phyloP scores from a whole-genome alignment of 345 rosid genomes.

The Raphanus sativus region DNA sequence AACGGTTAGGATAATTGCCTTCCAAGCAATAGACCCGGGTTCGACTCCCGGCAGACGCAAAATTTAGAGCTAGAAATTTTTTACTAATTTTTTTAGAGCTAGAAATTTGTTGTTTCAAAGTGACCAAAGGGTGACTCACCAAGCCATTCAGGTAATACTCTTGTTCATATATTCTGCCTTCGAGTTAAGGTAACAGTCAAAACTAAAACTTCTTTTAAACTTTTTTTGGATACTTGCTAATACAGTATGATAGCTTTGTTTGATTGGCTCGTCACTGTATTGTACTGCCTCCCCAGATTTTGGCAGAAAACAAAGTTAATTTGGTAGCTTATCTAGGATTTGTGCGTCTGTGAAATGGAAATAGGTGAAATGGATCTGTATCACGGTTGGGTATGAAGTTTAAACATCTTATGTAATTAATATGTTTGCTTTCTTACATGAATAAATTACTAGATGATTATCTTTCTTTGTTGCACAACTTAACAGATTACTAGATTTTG shows the following conservation, averaged over 20 bases:
- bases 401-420: background rate
- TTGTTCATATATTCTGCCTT: background rate
- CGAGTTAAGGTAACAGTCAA: background rate
- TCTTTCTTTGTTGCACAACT: too few species aligned
- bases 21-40: slow-evolving; percentile 88
- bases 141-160: too few species aligned
- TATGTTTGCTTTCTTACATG: too few species aligned
- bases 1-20: slow-evolving; percentile 75
- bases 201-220: background rate
- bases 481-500: too few species aligned
- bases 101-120: too few species aligned
- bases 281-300: background rate
- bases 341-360: background rate
- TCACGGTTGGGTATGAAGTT: background rate
- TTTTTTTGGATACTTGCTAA: background rate
- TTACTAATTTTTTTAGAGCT: too few species aligned
- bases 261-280: background rate
- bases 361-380: background rate
- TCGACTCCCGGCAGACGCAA: slow-evolving; percentile 80
- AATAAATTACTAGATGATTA: too few species aligned
- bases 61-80: too few species aligned
- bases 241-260: background rate
- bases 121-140: too few species aligned
- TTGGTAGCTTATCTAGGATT: background rate
- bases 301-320: background rate